A percentile compares a stretch with the other conserved stretches of the same genome.
Conservation (phyloP, 164 flowering plant species). For the Liriodendron chinense region DNA sequence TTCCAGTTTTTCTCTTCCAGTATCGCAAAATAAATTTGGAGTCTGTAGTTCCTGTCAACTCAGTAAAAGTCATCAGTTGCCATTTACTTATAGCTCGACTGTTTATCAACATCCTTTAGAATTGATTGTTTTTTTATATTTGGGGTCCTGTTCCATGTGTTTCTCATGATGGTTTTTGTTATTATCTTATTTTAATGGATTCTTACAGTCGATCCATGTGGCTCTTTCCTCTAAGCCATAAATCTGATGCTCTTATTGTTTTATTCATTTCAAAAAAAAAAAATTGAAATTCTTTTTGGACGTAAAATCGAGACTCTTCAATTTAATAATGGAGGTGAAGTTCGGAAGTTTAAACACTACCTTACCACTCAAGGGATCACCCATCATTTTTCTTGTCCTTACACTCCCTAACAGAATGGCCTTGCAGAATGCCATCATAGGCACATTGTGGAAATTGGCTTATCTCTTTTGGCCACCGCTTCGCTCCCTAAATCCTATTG, state of each 20-base stretch:
- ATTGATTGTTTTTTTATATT: no score
- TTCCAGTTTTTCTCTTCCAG: neutral
- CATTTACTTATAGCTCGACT: neutral
- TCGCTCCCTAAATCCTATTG: no score
- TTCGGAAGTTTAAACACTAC: neutral
- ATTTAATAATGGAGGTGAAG: neutral
- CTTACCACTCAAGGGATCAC: neutral
- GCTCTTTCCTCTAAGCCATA: neutral
- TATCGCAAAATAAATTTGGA: neutral
- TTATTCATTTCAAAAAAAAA: no score
- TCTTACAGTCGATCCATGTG: neutral
- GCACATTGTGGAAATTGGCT: no score
- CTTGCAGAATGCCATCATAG: neutral
- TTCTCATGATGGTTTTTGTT: neutral
- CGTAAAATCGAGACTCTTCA: neutral
- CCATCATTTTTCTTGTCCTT: constrained; percentile 2
- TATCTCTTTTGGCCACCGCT: no score
- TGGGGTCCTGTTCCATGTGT: neutral
- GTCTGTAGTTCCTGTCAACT: neutral
- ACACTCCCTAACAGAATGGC: no score
- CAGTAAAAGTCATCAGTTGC: no score
- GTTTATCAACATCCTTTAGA: neutral
- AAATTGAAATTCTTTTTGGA: neutral
- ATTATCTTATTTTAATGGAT: no score
- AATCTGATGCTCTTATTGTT: neutral